phyloP scores from a whole-genome alignment of 768 basidiomycete genomes.

The Hericium coralloides region DNA sequence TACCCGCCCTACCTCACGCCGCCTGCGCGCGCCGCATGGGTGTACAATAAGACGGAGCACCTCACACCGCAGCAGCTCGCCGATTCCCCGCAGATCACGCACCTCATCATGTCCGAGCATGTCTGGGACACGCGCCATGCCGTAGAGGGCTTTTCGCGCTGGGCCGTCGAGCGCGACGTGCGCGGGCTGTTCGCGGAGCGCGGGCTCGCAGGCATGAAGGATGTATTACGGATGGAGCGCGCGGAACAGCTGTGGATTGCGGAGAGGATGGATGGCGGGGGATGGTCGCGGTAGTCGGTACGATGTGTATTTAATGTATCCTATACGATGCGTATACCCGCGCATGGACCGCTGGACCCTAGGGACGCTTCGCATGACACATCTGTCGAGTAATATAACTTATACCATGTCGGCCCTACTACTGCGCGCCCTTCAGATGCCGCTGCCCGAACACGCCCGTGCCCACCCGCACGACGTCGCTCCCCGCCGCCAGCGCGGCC shows the following conservation, averaged over 20 bases:
- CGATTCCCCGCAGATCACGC: conserved; percentile 37
- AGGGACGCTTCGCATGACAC: background rate
- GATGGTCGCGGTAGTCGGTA: background rate
- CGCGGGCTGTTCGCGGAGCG: conserved; percentile 18
- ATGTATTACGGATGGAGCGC: conserved; percentile 29
- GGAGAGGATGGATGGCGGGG: conserved; percentile 19
- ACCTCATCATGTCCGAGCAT: conserved; percentile 40
- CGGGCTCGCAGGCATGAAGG: conserved; percentile 10
- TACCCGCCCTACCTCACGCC: conserved; percentile 22
- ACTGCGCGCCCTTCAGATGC: conserved; percentile 6
- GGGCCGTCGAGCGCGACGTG: conserved; percentile 23
- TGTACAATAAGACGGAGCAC: conserved; percentile 79
- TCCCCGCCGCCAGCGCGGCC: conserved; percentile 73
- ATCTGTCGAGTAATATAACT: too few species aligned
- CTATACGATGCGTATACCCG: background rate
- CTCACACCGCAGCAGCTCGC: conserved; percentile 36
- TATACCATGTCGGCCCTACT: too few species aligned
- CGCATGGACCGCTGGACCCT: background rate
- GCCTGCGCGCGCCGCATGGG: conserved; percentile 32
- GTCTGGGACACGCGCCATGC: conserved; percentile 36
- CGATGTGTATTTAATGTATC: background rate
- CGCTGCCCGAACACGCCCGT: conserved; percentile 41
- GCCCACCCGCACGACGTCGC: conserved; percentile 85
- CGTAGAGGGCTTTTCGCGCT: conserved; percentile 38
- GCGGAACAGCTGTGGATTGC: conserved; percentile 42